phyloP scores from a whole-genome alignment of 225 moss, liverwort and hornwort genomes.

The Asterella californica region DNA sequence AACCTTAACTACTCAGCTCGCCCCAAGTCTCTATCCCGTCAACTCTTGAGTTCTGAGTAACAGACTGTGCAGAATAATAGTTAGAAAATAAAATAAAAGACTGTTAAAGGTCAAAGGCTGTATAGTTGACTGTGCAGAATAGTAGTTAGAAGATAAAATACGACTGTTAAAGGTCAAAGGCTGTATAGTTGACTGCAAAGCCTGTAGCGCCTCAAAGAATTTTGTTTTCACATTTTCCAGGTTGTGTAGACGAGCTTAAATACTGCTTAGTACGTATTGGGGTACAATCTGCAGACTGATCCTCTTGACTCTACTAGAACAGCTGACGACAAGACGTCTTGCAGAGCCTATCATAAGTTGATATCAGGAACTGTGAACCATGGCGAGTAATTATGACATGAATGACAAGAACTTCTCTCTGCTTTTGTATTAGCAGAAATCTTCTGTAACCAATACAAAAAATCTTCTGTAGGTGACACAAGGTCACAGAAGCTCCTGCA shows the following conservation, averaged over 20 bases:
- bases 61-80: neutral
- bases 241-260: neutral
- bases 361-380: neutral
- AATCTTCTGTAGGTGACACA: conserved; percentile 8
- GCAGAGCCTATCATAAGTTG: neutral
- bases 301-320: neutral
- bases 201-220: conserved; percentile 5
- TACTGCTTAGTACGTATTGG: neutral
- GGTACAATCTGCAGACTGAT: neutral
- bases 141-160: conserved; percentile 8
- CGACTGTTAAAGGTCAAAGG: neutral
- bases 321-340: neutral
- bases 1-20: neutral
- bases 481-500: conserved; percentile 12
- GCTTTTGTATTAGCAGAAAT: conserved; percentile 1
- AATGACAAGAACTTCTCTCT: neutral
- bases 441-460: too few relatives aligned
- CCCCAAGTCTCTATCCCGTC: neutral
- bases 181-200: conserved; percentile 4
- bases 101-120: conserved; percentile 6
- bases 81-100: conserved; percentile 9
- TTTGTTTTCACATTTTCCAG: conserved; percentile 8
- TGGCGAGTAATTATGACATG: conserved; percentile 2
- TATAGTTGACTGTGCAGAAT: neutral
- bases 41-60: neutral